Evolutionary conservation across 192 early-diverging fungal genomes (phyloP).

Genomic region (Rhizophlyctis rosea): DNA sequence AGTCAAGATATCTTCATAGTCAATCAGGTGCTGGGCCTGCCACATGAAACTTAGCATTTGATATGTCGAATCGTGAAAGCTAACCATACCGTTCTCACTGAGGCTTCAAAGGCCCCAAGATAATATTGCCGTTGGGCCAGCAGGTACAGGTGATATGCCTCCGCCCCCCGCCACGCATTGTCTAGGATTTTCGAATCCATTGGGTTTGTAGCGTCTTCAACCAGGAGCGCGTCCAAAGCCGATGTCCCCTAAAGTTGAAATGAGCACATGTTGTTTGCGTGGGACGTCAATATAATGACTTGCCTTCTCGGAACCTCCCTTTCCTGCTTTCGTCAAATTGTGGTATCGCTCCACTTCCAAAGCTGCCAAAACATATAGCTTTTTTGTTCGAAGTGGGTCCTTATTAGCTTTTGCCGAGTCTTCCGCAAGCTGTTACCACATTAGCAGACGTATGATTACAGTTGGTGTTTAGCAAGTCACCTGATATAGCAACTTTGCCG

Average conservation of each 20-base stretch:
- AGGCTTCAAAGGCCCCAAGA: slow-evolving; percentile 39
- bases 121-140: slow-evolving; percentile 58
- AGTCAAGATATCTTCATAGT: slow-evolving; percentile 53
- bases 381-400: slow-evolving; percentile 47
- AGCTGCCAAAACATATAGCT: slow-evolving; percentile 57
- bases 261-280: neutral
- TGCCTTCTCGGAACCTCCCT: slow-evolving; percentile 20
- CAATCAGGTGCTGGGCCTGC: slow-evolving; percentile 47
- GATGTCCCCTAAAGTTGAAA: slow-evolving; percentile 24
- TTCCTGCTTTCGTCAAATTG: slow-evolving; percentile 34
- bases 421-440: slow-evolving; percentile 37
- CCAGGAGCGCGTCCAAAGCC: slow-evolving; percentile 46
- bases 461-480: slow-evolving; percentile 19
- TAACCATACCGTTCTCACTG: slow-evolving; percentile 45
- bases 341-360: slow-evolving; percentile 58
- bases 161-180: slow-evolving; percentile 58
- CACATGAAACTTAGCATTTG: neutral
- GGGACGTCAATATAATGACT: neutral
- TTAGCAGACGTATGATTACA: neutral
- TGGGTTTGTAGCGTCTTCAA: slow-evolving; percentile 37
- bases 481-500: slow-evolving; percentile 45
- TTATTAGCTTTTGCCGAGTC: slow-evolving; percentile 37
- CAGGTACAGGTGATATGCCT: slow-evolving; percentile 60
- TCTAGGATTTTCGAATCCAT: slow-evolving; percentile 41
- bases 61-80: no score